phyloP scores from a whole-genome alignment of 225 moss, liverwort and hornwort genomes.

The Sphagnum tenellum region DNA sequence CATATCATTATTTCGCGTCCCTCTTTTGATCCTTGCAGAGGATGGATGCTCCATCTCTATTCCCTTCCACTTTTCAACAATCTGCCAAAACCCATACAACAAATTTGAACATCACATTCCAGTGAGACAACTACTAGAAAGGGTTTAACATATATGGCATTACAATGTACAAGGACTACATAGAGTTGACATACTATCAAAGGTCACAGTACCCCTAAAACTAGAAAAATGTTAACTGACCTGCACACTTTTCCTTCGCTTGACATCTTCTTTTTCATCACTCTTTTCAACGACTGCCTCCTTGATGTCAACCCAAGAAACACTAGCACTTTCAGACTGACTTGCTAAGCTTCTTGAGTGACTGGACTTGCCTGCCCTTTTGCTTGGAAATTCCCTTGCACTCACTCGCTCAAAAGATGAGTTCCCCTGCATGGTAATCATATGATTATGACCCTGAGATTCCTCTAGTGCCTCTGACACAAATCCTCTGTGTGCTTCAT shows the following conservation, averaged over 20 bases:
- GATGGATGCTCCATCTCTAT: constrained; percentile 22
- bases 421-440: neutral
- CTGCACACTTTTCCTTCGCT: constrained; percentile 10
- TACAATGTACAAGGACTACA: too few species aligned
- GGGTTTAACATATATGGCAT: neutral
- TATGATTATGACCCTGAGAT: constrained; percentile 2
- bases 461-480: constrained; percentile 7
- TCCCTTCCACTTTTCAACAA: constrained; percentile 20
- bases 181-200: too few species aligned
- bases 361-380: constrained; percentile 3
- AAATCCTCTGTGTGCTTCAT: too few species aligned
- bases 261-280: constrained; percentile 9
- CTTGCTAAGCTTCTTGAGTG: constrained; percentile 9
- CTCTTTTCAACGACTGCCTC: constrained; percentile 6
- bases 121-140: neutral
- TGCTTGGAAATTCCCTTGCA: constrained; percentile 10
- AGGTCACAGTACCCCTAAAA: too few species aligned
- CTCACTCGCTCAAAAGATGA: constrained; percentile 4
- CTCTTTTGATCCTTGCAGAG: constrained; percentile 24
- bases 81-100: constrained; percentile 3
- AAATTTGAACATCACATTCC: neutral
- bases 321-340: constrained; percentile 5
- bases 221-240: constrained; percentile 10
- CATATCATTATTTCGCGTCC: constrained; percentile 12
- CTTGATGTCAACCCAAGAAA: constrained; percentile 8